Conservation (phyloP, 1,139 yeast genomes). For the Suhomyces coccinellae region DNA sequence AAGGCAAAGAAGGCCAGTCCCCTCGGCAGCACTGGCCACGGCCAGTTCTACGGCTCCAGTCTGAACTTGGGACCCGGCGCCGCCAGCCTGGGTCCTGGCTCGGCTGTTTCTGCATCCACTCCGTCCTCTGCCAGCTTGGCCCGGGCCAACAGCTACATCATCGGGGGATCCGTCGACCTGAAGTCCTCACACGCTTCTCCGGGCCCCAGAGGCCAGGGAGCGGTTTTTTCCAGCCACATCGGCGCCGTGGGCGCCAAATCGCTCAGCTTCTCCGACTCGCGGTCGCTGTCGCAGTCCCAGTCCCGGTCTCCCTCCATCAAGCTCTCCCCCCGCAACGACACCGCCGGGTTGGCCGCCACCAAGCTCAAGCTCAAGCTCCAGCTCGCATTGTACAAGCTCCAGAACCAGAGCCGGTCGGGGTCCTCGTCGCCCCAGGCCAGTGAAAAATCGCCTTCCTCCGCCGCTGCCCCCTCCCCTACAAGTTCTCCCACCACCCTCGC, state of each 20-base stretch:
- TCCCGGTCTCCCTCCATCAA: constrained; percentile 5
- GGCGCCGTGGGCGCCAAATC: constrained; percentile 16
- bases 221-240: not conserved
- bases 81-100: too few species aligned
- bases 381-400: constrained; percentile 76
- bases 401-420: constrained; percentile 12
- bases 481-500: constrained; percentile 1
- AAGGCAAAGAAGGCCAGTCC: constrained; percentile 13
- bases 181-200: not conserved
- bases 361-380: constrained; percentile 69
- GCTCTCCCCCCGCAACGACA: constrained; percentile 13
- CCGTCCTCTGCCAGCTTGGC: constrained; percentile 3
- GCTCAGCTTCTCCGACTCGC: constrained; percentile 28
- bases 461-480: constrained; percentile 1
- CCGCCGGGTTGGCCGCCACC: constrained; percentile 48
- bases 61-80: too few species aligned
- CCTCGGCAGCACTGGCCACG: not conserved
- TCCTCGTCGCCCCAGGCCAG: not conserved
- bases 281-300: constrained; percentile 7
- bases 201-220: not conserved
- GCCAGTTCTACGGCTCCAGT: not conserved
- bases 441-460: not conserved
- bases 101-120: constrained; percentile 5
- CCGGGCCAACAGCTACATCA: constrained; percentile 6
- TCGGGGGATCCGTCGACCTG: constrained; percentile 6